These are phyloP conservation scores for Hyphopichia fennica DNA, from an alignment of 1,139 yeast species.

Conservation along the genomic window DNA sequence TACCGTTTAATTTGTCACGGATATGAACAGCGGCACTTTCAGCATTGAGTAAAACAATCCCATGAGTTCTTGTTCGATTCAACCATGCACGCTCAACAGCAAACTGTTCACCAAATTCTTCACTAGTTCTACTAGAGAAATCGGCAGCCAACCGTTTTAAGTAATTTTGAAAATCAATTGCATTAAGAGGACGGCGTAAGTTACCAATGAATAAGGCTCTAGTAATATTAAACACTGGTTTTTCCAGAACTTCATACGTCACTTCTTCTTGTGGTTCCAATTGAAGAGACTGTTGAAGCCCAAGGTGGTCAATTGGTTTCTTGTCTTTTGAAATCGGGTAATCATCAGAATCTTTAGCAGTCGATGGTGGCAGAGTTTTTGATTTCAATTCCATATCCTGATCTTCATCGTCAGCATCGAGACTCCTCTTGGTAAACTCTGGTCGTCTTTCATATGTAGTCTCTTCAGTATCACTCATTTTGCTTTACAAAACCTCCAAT, in stretches of 20 bases:
- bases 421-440: constrained; percentile 11
- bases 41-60: constrained; percentile 38
- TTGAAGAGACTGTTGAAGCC: constrained; percentile 19
- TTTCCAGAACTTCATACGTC: constrained; percentile 28
- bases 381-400: not conserved
- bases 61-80: constrained; percentile 41
- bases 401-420: constrained; percentile 5
- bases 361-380: not conserved
- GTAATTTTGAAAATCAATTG: constrained; percentile 34
- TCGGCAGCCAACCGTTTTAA: constrained; percentile 25
- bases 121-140: constrained; percentile 9
- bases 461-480: constrained; percentile 19
- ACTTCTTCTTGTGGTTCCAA: constrained; percentile 30
- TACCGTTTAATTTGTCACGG: constrained; percentile 32
- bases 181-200: constrained; percentile 38
- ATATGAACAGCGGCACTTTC: constrained; percentile 40
- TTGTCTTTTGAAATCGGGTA: not conserved
- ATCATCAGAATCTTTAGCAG: not conserved
- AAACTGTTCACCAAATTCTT: constrained; percentile 16
- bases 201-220: constrained; percentile 47
- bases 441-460: constrained; percentile 14
- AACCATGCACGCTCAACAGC: constrained; percentile 47
- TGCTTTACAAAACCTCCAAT: not conserved
- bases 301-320: constrained; percentile 21
- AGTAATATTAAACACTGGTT: constrained; percentile 35